Base-by-base conservation (phyloP, 495 filamentous ascomycete genomes). In the Hypoxylon rickii region DNA sequence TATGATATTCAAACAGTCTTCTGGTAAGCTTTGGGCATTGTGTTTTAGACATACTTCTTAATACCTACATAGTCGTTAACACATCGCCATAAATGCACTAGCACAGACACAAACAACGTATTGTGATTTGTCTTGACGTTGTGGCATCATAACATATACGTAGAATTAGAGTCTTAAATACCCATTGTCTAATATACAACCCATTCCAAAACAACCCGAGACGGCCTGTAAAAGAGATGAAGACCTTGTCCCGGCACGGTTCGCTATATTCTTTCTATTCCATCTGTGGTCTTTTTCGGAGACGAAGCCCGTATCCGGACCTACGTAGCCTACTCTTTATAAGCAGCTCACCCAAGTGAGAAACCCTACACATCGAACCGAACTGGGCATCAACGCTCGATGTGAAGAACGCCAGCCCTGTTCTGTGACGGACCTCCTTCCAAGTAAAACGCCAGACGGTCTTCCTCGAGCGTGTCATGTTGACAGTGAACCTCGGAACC, bases 401-500 rank as follows among this genome's bases (percentile, higher is more conserved):
- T 24, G 20, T 32, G 45, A 39, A 51, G 51, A 59, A 43, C 16
- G 42, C 44, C 49, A 54, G 20, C 33, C 51, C 26, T 18, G 3
- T 53, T 54, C 48, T 52, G 58, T 37, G 31, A 52, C 22, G 17
- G 16, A n/a, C 13, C 24, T 19, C 43, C 37, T 18, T 13, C 29
- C 33, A 34, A 22, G 38, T 48, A 50, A 68, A n/a, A 68, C 66
- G 58, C 63, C 66, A 38, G 63, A 44, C 39, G 53, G 63, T 68
- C 63, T 58, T 68, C 66, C 55, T 66, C 63, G 63, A 64, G 66
- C 59, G 50, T 59, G 61, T 56, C 63, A 54, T 55, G 44, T 57
- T 57, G 31, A 57, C 10, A 29, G 4, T 58, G 40, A 53, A 40
- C 53, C 48, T 63, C 59, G 44, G 8, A 55, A 65, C 56, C 46